Evolutionary conservation across 2,329 filamentous ascomycete genomes (phyloP), one percentile per base, ranked within the genome.

Genomic region (Aspergillus candidus): DNA sequence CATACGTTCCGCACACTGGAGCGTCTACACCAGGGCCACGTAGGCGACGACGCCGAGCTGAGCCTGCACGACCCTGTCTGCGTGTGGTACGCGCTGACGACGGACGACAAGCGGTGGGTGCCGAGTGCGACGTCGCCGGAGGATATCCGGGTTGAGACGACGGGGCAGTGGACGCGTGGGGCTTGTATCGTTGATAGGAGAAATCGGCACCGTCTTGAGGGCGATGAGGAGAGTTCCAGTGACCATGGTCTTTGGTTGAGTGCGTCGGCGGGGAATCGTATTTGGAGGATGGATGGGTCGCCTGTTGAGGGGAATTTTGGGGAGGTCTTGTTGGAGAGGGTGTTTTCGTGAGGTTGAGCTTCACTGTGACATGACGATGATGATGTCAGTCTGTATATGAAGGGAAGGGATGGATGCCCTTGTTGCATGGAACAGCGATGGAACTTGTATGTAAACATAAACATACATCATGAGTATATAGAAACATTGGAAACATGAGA

Each of bases 151-250:
- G 74, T 98, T 33, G 93, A 98, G 70, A 94, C 89, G 0, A 72
- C 79, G 2, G 93, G 91, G 2, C 93, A 97, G 71, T 98, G 93
- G 93, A 94, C 90, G 36, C 76, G 88, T 44, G 91, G 93, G 1
- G 90, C 93, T 83, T 90, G 89, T 60, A 76, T 97, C 29, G 73
- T 89, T 33, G 93, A 98, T 72, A 76, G 81, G 31, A 77, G 93
- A 46, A 69, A 67, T 35, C 69, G 62, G 48, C 69, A 63, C 42
- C 67, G 58, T 47, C 66, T 56, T 62, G 73, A 50, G 59, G 70
- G 53, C 60, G 74, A 76, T 15, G 71, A 73, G 35, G 76, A 78
- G 53, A 76, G 82, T 27, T 75, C 82, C 0, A 86, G 83, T 33
- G 91, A 97, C 64, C 73, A 81, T 66, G 67, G 79, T 55, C 72